These are phyloP conservation scores for Amaranthus cruentus DNA, from an alignment of 148 eudicot species.

Conservation along the genomic window DNA sequence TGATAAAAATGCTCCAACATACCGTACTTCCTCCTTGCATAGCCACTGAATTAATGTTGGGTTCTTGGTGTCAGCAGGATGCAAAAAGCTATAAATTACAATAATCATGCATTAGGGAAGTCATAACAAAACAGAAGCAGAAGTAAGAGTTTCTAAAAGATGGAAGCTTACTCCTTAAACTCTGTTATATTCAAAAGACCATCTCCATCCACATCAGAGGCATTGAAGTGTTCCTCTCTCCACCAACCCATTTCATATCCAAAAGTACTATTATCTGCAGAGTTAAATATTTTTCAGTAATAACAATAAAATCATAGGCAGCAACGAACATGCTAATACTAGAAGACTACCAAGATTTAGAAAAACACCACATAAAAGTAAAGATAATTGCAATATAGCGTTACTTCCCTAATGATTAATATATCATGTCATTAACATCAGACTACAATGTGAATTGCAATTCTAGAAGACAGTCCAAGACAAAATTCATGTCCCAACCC, in stretches of 20 bases:
- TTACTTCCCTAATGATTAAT: no score
- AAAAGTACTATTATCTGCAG: slow-evolving; percentile 58
- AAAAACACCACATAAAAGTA: no score
- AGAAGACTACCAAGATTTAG: neutral
- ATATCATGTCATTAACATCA: neutral
- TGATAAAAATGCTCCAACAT: slow-evolving; percentile 7
- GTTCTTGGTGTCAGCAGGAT: slow-evolving; percentile 82
- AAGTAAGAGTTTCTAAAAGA: slow-evolving; percentile 7
- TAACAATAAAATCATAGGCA: slow-evolving; percentile 2
- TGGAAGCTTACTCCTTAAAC: slow-evolving; percentile 81
- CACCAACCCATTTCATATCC: slow-evolving; percentile 99
- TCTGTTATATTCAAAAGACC: slow-evolving; percentile 82
- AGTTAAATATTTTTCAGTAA: slow-evolving; percentile 18
- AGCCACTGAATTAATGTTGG: slow-evolving; percentile 81
- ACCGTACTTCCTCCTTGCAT: slow-evolving; percentile 96
- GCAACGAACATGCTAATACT: neutral
- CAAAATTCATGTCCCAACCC: no score
- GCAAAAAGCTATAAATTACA: slow-evolving; percentile 62
- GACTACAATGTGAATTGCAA: neutral
- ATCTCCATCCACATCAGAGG: slow-evolving; percentile 85
- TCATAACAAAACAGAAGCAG: neutral
- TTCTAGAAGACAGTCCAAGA: neutral
- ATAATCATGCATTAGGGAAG: slow-evolving; percentile 9
- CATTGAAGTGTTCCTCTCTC: slow-evolving; percentile 97
- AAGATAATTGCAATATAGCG: no score